phyloP scores from a whole-genome alignment of 2,329 filamentous ascomycete genomes.

The Myrmaecium sp. region DNA sequence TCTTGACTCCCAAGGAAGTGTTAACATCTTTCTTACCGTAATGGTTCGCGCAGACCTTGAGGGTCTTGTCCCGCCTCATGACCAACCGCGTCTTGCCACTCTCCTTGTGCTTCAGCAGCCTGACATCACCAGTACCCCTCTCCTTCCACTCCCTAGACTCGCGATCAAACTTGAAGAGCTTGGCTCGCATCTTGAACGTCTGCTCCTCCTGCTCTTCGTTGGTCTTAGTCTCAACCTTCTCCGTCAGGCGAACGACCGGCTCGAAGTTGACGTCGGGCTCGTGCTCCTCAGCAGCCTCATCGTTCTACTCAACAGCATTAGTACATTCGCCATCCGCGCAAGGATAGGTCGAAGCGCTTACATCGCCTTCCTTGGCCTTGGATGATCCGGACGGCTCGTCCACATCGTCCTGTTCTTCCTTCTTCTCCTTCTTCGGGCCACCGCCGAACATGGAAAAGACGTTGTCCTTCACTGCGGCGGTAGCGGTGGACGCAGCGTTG shows the following conservation, averaged over 20 bases:
- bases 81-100: constrained; percentile 94
- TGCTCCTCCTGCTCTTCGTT: constrained; percentile 98
- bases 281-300: constrained; percentile 72
- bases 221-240: constrained; percentile 94
- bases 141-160: constrained; percentile 97
- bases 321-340: constrained; percentile 1
- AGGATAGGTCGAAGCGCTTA: constrained; percentile 15
- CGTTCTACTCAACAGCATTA: constrained; percentile 20
- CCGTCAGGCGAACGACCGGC: constrained; percentile 86
- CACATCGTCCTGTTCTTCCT: constrained; percentile 62
- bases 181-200: constrained; percentile 98
- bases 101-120: constrained; percentile 96
- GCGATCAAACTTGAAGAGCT: constrained; percentile 96
- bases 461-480: constrained; percentile 30
- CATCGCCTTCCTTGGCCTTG: constrained; percentile 47
- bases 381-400: constrained; percentile 80
- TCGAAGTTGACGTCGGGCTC: constrained; percentile 94
- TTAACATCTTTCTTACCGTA: constrained; percentile 52
- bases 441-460: constrained; percentile 99
- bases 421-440: constrained; percentile 92
- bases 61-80: constrained; percentile 98
- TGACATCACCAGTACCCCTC: constrained; percentile 89
- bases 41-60: constrained; percentile 99
- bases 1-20: constrained; percentile 2
- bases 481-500: constrained; percentile 18